Base-by-base conservation (phyloP, 192 early-diverging fungal genomes). In the Coemansia interrupta region DNA sequence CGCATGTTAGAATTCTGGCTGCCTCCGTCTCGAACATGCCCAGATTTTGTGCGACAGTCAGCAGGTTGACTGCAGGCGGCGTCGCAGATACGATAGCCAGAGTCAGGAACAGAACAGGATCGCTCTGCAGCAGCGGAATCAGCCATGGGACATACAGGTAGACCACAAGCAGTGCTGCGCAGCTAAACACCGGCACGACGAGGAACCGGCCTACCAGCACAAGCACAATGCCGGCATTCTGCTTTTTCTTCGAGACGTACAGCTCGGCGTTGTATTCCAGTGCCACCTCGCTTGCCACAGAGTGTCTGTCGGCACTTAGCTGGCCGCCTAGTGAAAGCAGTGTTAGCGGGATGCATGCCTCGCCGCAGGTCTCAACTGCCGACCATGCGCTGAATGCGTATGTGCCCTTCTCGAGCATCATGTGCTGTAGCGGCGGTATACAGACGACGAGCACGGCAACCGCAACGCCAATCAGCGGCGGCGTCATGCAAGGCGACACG, bases 241-340 rank as follows among this genome's bases (percentile, higher is more conserved):
- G 72, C 13, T 68, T 42, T 17, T 43, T 48, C 22, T 28, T 45
- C 5, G 61, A 40, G 14, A 64, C 53, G 5, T 36, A 36, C 32
- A 8, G 28, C 24, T 24, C 43, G 11, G 30, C 41, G 6, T 30
- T n/a, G 32, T 38, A 3, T 32, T 23, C 20, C 3, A 13, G 12
- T 3, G 12, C 46, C 4, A 11, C 11, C 11, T 22, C 29, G 6
- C 7, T 45, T 2, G 40, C n/a, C 7, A 44, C 38, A n/a, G 52
- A 39, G 1, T 43, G 41, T 2, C 30, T 45, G 46, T 48, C 48
- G 23, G 46, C 45, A 18, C 53, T 63, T 45, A 87, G 56, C 55
- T 90, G 88, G 7, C 84, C 83, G 9, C 90, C 90, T 2, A 90
- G 68, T 53, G 85, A 83, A 2, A 88, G 68, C 23, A 92, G 64